Evolutionary conservation across 352 stramenopile species (phyloP).

Genomic region (Pythium phragmiticola): DNA sequence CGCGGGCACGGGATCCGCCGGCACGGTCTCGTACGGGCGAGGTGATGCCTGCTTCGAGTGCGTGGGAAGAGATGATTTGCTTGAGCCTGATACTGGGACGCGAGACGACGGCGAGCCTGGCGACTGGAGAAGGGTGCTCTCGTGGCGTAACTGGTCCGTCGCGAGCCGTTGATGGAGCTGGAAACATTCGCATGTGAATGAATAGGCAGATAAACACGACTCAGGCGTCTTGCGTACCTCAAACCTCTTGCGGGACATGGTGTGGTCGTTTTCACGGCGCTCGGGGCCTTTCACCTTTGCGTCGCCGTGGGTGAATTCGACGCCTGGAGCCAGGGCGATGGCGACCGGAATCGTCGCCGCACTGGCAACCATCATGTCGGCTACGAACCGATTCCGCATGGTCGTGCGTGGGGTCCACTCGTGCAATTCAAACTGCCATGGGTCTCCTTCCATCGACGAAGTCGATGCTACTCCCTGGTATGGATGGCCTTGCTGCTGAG

Average conservation of each 20-base stretch:
- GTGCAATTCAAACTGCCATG: conserved; percentile 20
- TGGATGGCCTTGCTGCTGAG: conserved; percentile 13
- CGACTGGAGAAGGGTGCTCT: conserved; percentile 16
- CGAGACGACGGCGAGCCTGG: conserved; percentile 2
- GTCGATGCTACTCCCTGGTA: background rate
- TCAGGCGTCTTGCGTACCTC: conserved; percentile 34
- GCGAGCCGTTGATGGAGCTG: conserved; percentile 64
- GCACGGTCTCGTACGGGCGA: conserved; percentile 22
- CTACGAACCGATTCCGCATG: conserved; percentile 8
- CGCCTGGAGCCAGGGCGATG: conserved; percentile 38
- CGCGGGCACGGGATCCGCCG: conserved; percentile 15
- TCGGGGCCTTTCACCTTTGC: conserved; percentile 39
- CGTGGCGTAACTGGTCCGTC: conserved; percentile 44
- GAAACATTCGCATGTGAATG: background rate
- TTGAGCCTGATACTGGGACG: background rate
- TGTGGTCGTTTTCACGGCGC: conserved; percentile 37
- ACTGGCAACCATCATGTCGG: conserved; percentile 27
- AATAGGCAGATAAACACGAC: background rate
- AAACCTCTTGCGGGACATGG: conserved; percentile 72
- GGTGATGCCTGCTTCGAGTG: conserved; percentile 13
- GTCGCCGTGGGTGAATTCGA: conserved; percentile 46
- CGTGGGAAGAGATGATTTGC: conserved; percentile 11
- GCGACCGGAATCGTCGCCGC: conserved; percentile 14
- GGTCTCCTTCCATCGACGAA: conserved; percentile 1
- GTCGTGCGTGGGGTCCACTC: background rate